Conservation (phyloP, 2,329 filamentous ascomycete species). For the Trichoderma endophyticum region DNA sequence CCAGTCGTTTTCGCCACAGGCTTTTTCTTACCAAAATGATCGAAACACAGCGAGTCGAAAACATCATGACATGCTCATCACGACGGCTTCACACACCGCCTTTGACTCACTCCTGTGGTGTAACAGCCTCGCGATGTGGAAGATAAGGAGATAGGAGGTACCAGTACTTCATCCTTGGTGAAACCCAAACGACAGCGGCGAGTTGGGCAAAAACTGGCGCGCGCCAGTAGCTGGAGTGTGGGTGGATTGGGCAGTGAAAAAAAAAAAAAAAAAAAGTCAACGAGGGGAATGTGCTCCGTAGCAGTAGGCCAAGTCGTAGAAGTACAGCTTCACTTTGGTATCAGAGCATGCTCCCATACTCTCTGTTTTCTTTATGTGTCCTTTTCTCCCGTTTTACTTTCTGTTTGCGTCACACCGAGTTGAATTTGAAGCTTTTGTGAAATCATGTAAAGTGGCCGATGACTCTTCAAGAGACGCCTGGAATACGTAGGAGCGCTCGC, state of each 20-base stretch:
- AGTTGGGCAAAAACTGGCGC: slow-evolving; percentile 17
- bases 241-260: slow-evolving; percentile 11
- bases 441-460: background rate
- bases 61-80: background rate
- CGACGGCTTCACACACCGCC: background rate
- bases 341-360: background rate
- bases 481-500: background rate
- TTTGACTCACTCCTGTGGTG: slow-evolving; percentile 1
- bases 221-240: slow-evolving; percentile 7
- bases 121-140: background rate
- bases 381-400: background rate
- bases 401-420: background rate
- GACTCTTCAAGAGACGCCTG: background rate
- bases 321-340: background rate
- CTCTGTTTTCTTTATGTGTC: background rate
- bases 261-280: background rate
- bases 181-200: slow-evolving; percentile 6
- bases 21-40: background rate
- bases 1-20: background rate
- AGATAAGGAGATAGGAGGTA: background rate
- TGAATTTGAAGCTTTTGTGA: background rate
- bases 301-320: background rate
- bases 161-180: background rate
- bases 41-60: background rate
- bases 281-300: background rate